Evolutionary conservation across 257 asterid species (phyloP), one percentile per base, ranked within the genome.

Genomic region (Lantana camara): DNA sequence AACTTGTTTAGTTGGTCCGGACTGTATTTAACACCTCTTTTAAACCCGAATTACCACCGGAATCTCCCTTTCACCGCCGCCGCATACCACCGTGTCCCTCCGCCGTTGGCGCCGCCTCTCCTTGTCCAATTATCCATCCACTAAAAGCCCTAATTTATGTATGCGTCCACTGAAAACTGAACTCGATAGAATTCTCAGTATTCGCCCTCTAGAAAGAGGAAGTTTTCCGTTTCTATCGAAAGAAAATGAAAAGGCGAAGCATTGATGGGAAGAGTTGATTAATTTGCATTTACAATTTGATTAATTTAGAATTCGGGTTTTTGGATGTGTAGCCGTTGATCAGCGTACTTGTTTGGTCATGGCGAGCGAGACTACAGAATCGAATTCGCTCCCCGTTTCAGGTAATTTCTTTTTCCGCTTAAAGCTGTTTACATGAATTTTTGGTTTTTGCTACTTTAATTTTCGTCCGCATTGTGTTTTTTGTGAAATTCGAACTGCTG

Each of bases 291-390:
- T n/a, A n/a, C n/a, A n/a, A n/a, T n/a, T n/a, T n/a, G n/a, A n/a
- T n/a, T 57, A 30, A 1, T 23, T 19, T 19, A 29, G 42, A 14
- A 17, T 57, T 74, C 16, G 60, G 72, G 44, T 22, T n/a, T 32
- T 66, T 42, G 21, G 64, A 20, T 24, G 35, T 58, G 5, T 41
- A 20, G 61, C 27, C 46, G 20, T 38, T 37, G 44, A n/a, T 63
- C 40, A 32, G 3, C 22, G 3, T 19, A 42, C 9, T 57, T 22
- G n/a, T 11, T 12, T 35, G 42, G 52, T 53, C 62, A 76, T 80
- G 85, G 77, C 73, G 41, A 66, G 52, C 40, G 79, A 67, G 53
- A 63, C 68, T 17, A 61, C 67, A 51, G 73, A 70, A 41, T 29
- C 71, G 47, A 70, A 47, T 63, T 51, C 85, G 11, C 47, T 22